These are phyloP conservation scores for Sporothrix humicola DNA, from an alignment of 2,329 filamentous ascomycete species.

Conservation along the genomic window DNA sequence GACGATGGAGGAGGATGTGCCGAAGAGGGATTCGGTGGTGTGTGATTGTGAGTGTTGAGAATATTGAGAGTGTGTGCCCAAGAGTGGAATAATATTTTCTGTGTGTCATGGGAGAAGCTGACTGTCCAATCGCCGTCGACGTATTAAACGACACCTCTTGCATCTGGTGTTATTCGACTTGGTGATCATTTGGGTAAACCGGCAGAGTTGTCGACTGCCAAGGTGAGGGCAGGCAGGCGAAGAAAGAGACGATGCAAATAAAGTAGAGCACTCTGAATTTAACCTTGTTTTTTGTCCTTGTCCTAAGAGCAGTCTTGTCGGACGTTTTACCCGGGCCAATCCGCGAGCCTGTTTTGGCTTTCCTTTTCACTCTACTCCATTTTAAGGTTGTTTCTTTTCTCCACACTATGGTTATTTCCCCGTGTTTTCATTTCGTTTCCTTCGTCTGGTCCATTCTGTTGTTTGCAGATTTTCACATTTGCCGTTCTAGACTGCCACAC, in stretches of 20 bases:
- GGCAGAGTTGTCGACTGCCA: not conserved
- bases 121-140: not conserved
- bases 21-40: not conserved
- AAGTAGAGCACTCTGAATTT: not conserved
- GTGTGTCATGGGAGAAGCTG: not conserved
- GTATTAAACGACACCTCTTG: not conserved
- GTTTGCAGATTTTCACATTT: not conserved
- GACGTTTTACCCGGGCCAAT: constrained; percentile 16
- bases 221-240: not conserved
- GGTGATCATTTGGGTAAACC: constrained; percentile 7
- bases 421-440: not conserved
- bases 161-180: not conserved
- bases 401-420: constrained; percentile 10
- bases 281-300: constrained; percentile 6
- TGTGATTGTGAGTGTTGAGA: too few species aligned
- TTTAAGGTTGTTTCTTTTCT: not conserved
- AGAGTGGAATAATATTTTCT: not conserved
- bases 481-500: constrained; percentile 7
- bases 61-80: too few species aligned
- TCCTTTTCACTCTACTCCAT: not conserved
- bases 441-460: too few species aligned
- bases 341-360: not conserved
- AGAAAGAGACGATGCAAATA: not conserved
- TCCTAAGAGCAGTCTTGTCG: not conserved
- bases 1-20: not conserved